Percentiles rank a stretch among this genome's conserved stretches.
phyloP scores from a whole-genome alignment of 2,329 filamentous ascomycete genomes.

The Microdochium nivale region DNA sequence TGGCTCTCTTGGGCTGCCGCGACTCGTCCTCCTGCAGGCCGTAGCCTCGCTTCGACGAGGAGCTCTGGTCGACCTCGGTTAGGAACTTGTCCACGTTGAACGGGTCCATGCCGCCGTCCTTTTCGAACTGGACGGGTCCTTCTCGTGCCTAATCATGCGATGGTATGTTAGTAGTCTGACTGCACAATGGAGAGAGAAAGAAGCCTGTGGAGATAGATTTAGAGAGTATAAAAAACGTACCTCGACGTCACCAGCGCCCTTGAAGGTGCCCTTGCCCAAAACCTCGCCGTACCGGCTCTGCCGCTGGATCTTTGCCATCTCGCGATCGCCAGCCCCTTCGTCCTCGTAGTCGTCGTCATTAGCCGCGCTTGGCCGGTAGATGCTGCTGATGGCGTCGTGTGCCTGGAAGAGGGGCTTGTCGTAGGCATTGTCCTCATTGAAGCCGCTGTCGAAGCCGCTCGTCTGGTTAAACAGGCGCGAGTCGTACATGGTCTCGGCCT shows the following conservation, averaged over 20 bases:
- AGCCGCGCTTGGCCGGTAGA: conserved; percentile 69
- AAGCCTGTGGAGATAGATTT: neutral
- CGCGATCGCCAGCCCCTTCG: conserved; percentile 69
- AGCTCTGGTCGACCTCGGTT: conserved; percentile 61
- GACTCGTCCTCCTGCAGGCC: conserved; percentile 62
- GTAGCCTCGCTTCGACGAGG: conserved; percentile 62
- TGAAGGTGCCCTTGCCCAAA: conserved; percentile 83
- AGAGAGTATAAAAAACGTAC: conserved; percentile 31
- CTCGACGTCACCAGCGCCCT: conserved; percentile 76
- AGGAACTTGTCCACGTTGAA: conserved; percentile 96
- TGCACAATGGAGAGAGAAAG: too few relatives aligned
- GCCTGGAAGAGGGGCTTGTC: conserved; percentile 96
- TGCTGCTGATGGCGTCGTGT: conserved; percentile 88
- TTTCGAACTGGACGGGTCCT: conserved; percentile 94
- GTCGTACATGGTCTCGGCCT: conserved; percentile 93
- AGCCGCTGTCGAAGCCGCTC: conserved; percentile 80
- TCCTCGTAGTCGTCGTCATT: conserved; percentile 68
- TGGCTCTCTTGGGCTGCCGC: conserved; percentile 60
- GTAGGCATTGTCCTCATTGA: conserved; percentile 97
- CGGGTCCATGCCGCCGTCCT: conserved; percentile 66
- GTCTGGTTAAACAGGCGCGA: conserved; percentile 90
- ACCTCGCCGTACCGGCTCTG: conserved; percentile 76
- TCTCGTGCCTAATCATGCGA: conserved; percentile 54
- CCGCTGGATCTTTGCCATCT: conserved; percentile 84
- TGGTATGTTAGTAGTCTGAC: too few relatives aligned